Evolutionary conservation across 257 asterid genomes (phyloP).

Genomic region (Nyctanthes arbortristis): DNA sequence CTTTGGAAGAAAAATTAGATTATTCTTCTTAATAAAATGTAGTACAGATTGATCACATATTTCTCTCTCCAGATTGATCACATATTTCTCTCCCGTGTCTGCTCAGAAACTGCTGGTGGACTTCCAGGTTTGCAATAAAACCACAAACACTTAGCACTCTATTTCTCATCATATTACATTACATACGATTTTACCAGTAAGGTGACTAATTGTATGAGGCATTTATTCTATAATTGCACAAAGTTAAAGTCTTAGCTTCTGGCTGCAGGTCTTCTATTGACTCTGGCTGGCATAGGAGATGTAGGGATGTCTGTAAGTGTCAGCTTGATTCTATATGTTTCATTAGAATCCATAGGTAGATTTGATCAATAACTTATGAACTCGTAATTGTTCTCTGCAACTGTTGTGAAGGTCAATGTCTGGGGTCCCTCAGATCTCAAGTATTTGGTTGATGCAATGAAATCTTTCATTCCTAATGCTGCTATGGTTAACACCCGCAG

Average conservation of each 20-base stretch:
- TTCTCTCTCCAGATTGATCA: constrained; percentile 78
- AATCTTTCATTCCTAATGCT: constrained; percentile 80
- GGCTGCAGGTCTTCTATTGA: constrained; percentile 79
- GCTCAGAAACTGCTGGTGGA: constrained; percentile 99
- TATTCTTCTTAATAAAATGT: constrained; percentile 14
- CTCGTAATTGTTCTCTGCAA: constrained; percentile 6
- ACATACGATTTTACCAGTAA: constrained; percentile 8
- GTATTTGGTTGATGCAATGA: constrained; percentile 86
- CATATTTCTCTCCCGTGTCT: constrained; percentile 89
- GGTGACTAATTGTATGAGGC: background rate
- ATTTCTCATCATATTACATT: background rate
- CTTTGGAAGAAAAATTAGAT: background rate
- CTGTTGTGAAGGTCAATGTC: constrained; percentile 66
- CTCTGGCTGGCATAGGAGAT: constrained; percentile 91
- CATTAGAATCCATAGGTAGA: background rate
- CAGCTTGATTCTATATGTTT: background rate
- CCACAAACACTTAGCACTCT: background rate
- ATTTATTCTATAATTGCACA: background rate
- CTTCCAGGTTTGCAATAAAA: constrained; percentile 68
- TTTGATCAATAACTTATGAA: constrained; percentile 11
- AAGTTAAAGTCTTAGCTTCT: constrained; percentile 14
- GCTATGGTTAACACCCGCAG: constrained; percentile 87
- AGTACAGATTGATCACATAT: background rate
- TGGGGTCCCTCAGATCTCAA: constrained; percentile 96
- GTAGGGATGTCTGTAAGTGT: constrained; percentile 87